These are phyloP conservation scores for Aspergillus latus DNA, from an alignment of 2,329 filamentous ascomycete species.

Conservation along the genomic window DNA sequence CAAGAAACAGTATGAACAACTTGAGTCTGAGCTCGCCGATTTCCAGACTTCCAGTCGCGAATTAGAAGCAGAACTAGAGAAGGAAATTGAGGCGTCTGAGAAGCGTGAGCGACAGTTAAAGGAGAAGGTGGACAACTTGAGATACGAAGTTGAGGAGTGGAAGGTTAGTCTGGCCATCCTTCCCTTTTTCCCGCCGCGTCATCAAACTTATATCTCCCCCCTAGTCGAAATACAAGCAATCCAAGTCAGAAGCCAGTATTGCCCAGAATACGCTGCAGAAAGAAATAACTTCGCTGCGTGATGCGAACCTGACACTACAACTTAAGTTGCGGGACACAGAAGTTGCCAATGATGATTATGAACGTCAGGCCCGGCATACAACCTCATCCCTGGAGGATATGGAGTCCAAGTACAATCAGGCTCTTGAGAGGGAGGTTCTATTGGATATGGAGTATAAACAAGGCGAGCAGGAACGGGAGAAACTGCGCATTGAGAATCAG, in stretches of 20 bases:
- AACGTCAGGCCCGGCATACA: conserved; percentile 92
- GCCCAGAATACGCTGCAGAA: conserved; percentile 88
- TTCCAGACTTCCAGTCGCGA: conserved; percentile 94
- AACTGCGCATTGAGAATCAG: conserved; percentile 84
- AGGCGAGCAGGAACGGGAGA: conserved; percentile 88
- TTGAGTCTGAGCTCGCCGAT: conserved; percentile 87
- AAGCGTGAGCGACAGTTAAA: conserved; percentile 83
- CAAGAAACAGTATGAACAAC: conserved; percentile 90
- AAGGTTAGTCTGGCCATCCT: conserved; percentile 62
- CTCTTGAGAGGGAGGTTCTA: conserved; percentile 88
- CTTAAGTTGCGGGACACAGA: conserved; percentile 89
- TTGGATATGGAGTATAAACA: conserved; percentile 91
- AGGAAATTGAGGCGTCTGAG: conserved; percentile 92
- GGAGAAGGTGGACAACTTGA: conserved; percentile 80
- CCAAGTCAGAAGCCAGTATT: conserved; percentile 80
- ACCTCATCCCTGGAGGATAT: conserved; percentile 94
- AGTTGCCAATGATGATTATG: conserved; percentile 97
- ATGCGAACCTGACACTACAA: conserved; percentile 77
- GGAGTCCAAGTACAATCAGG: conserved; percentile 93
- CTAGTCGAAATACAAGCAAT: conserved; percentile 92
- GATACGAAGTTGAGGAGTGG: conserved; percentile 96
- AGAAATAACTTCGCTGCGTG: conserved; percentile 88
- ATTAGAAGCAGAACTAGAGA: conserved; percentile 89
- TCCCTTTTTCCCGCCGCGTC: background rate
- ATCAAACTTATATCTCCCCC: background rate